Conservation (phyloP, 768 basidiomycete genomes). For the Calocybe cyanea region DNA sequence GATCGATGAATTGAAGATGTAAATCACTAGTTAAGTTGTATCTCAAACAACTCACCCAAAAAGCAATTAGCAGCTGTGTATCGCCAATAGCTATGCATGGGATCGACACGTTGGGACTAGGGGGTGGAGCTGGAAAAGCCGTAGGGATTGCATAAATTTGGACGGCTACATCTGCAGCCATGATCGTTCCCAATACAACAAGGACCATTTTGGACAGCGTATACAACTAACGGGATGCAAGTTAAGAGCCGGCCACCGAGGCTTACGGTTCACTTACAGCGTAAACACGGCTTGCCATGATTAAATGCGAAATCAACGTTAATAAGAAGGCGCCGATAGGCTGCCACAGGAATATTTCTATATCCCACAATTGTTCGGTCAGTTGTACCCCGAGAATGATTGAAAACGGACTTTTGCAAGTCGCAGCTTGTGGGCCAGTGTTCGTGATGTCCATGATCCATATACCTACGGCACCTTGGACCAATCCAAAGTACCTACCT, state of each 20-base stretch:
- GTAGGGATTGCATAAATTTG: constrained; percentile 16
- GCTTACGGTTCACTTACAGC: constrained; percentile 14
- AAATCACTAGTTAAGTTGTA: too few species aligned
- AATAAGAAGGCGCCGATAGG: constrained; percentile 23
- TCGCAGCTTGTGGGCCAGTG: constrained; percentile 9
- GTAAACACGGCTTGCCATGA: constrained; percentile 22
- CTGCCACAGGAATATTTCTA: constrained; percentile 20
- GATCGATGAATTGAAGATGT: too few species aligned
- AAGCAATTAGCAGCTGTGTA: constrained; percentile 18
- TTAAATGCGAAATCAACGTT: constrained; percentile 22
- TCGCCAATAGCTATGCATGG: constrained; percentile 21
- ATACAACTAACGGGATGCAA: constrained; percentile 16
- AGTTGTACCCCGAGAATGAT: not conserved
- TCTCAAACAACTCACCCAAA: constrained; percentile 22
- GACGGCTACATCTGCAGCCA: constrained; percentile 14
- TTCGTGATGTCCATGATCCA: constrained; percentile 16
- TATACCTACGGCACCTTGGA: constrained; percentile 15
- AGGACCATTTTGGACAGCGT: constrained; percentile 12
- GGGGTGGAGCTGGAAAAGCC: constrained; percentile 11
- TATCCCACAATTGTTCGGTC: not conserved
- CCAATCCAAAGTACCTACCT: constrained; percentile 22
- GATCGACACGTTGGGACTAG: constrained; percentile 9
- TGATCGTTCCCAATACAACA: constrained; percentile 11
- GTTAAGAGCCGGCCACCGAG: not conserved
- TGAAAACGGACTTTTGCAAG: constrained; percentile 15